Evolutionary conservation across 768 basidiomycete genomes (phyloP), one percentile per base, ranked within the genome.

Genomic region (Krasilnikovozyma curviuscula): DNA sequence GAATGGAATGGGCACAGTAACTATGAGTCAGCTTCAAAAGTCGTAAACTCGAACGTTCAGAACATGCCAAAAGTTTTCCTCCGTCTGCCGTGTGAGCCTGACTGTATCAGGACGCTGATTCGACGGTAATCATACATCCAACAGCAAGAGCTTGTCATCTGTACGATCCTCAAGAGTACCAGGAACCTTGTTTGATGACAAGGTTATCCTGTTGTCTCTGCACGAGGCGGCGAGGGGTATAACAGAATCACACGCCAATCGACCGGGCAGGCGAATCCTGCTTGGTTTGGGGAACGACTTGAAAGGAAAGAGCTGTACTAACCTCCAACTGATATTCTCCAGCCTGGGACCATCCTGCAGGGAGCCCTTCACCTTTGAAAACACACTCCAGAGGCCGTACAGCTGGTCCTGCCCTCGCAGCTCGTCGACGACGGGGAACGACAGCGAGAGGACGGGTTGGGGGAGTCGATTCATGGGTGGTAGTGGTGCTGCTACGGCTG

Each of bases 291-390:
- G 29, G 1, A 5, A 40, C 24, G 19, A 3, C 7, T 25, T 23
- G 14, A 24, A 7, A 40, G 39, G n/a, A 16, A n/a, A 40, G 39
- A 5, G 39, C 24, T 23, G 13, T 7, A 40, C 39, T 19, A 3
- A 49, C 44, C 84, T 69, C 84, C 84, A 89, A 3, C 80, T 77
- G 46, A 88, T 78, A 58, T 89, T 85, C 66, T 88, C 84, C 25
- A 86, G 71, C 25, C 84, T 67, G 6, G 69, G 71, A n/a, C 85
- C 85, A 56, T 86, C 78, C 56, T 79, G 72, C 3, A 88, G 67
- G 1, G 76, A 76, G 55, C 74, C 72, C 63, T 81, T 83, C 68
- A 79, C 83, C 62, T 83, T 82, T 44, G 81, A 75, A 58, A 88
- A 84, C 7, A 88, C 84, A 83, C 56, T 29, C 40, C 13, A 54